Conservation (phyloP, 176 grass and related monocot species). For the sorghum (Sorghum bicolor) region DNA sequence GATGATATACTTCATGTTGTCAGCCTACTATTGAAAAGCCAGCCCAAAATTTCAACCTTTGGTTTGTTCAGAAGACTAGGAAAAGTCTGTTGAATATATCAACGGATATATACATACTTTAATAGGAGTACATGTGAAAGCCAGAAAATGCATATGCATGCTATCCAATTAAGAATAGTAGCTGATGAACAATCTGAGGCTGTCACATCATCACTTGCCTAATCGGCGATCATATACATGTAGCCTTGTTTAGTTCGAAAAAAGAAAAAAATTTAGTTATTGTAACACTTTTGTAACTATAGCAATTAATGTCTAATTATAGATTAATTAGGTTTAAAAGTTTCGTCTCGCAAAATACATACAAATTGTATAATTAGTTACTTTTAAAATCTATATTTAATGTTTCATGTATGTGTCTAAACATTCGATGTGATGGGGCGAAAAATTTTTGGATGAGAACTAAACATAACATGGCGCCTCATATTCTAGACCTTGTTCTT, state of each 20-base stretch:
- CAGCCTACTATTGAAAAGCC: neutral
- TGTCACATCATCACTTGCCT: neutral
- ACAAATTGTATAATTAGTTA: too few relatives aligned
- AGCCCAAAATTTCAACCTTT: neutral
- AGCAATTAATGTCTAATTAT: too few relatives aligned
- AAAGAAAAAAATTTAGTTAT: too few relatives aligned
- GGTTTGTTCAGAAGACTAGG: neutral
- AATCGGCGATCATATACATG: neutral
- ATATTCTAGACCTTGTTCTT: constrained; percentile 11
- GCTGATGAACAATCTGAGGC: neutral
- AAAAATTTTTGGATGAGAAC: too few relatives aligned
- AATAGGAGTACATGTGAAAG: neutral
- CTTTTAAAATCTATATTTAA: too few relatives aligned
- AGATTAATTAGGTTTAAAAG: too few relatives aligned
- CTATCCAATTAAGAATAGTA: neutral
- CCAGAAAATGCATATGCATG: neutral
- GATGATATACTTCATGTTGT: too few relatives aligned
- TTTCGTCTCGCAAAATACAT: too few relatives aligned
- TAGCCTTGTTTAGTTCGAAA: too few relatives aligned
- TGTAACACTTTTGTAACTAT: too few relatives aligned
- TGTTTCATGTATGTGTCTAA: too few relatives aligned
- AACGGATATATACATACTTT: neutral
- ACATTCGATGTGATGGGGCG: too few relatives aligned
- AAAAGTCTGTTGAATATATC: neutral
- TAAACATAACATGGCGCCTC: neutral